phyloP scores from a whole-genome alignment of 495 filamentous ascomycete species.

The Aspergillus olivimuriae region DNA sequence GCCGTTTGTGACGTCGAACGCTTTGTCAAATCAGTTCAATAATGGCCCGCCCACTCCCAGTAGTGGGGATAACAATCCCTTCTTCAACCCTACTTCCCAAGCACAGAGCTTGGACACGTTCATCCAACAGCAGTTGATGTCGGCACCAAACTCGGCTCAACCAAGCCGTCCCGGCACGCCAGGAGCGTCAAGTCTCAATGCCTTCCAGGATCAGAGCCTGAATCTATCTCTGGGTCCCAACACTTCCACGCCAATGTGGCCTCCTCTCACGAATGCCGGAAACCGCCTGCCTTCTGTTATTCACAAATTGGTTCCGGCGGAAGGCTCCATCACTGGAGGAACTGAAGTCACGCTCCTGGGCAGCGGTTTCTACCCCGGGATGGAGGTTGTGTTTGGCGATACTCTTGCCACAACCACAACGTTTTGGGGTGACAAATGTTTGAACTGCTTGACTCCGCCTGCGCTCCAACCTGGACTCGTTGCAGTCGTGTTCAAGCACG shows the following conservation, averaged over 20 bases:
- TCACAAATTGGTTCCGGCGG: constrained; percentile 70
- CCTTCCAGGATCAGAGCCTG: constrained; percentile 33
- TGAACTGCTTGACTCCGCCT: constrained; percentile 82
- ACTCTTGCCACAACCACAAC: constrained; percentile 70
- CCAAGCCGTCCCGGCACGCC: constrained; percentile 43
- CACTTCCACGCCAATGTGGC: constrained; percentile 34
- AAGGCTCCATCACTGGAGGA: constrained; percentile 75
- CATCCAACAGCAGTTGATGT: constrained; percentile 51
- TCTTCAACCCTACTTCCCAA: constrained; percentile 41
- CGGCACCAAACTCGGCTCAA: constrained; percentile 60
- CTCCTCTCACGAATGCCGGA: constrained; percentile 33
- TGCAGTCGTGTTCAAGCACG: constrained; percentile 64
- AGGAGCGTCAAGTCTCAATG: constrained; percentile 38
- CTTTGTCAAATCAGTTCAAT: constrained; percentile 43
- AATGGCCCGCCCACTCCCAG: constrained; percentile 61
- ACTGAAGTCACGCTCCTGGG: constrained; percentile 82
- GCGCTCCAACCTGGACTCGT: constrained; percentile 63
- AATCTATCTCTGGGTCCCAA: constrained; percentile 25
- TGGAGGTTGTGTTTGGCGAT: constrained; percentile 84
- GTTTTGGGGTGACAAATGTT: constrained; percentile 71
- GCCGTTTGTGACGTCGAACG: constrained; percentile 41
- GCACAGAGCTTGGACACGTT: constrained; percentile 51
- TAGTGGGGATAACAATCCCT: constrained; percentile 48
- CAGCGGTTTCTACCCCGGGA: constrained; percentile 67
- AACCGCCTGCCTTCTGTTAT: constrained; percentile 52